These are phyloP conservation scores for Nothophaeocryptopus gaeumannii DNA, from an alignment of 2,329 filamentous ascomycete genomes.

Conservation along the genomic window DNA sequence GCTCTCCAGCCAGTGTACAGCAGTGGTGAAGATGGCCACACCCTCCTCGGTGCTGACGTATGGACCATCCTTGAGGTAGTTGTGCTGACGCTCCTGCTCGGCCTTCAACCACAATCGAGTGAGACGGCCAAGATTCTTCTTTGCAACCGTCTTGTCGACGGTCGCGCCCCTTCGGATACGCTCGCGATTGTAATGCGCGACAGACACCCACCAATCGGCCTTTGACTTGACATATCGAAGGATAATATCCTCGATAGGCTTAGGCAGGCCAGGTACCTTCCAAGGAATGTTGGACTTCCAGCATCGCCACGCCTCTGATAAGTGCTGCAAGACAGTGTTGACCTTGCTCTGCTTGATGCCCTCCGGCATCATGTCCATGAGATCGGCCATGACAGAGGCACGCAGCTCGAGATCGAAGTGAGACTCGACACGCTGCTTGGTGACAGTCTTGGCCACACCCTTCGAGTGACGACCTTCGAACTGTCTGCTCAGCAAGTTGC, in stretches of 20 bases:
- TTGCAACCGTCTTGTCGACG: conserved; percentile 97
- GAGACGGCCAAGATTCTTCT: conserved; percentile 95
- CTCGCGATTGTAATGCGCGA: conserved; percentile 97
- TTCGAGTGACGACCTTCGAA: conserved; percentile 99
- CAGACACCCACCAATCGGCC: conserved; percentile 99
- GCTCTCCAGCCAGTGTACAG: conserved; percentile 97
- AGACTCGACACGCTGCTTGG: conserved; percentile 97
- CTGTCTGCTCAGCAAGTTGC: conserved; percentile 92
- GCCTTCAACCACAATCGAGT: conserved; percentile 96
- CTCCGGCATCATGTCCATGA: conserved; percentile 99
- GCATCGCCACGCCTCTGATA: conserved; percentile 97
- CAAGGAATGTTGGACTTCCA: conserved; percentile 99
- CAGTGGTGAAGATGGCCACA: conserved; percentile 97
- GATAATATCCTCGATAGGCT: conserved; percentile 98
- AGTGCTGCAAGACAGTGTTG: conserved; percentile 92
- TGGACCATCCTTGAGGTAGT: conserved; percentile 98
- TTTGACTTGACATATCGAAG: conserved; percentile 98
- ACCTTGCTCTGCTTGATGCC: conserved; percentile 99
- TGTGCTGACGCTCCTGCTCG: conserved; percentile 97
- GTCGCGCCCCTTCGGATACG: conserved; percentile 94
- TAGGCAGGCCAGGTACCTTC: conserved; percentile 95
- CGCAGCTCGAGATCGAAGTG: conserved; percentile 97
- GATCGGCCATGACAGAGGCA: conserved; percentile 96
- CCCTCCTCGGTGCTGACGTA: conserved; percentile 98
- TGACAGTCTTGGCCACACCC: conserved; percentile 97